A percentile compares a stretch with the other conserved stretches of the same genome.
Evolutionary conservation across 2,329 filamentous ascomycete genomes (phyloP).

Genomic region (Colletotrichum eremochloae): DNA sequence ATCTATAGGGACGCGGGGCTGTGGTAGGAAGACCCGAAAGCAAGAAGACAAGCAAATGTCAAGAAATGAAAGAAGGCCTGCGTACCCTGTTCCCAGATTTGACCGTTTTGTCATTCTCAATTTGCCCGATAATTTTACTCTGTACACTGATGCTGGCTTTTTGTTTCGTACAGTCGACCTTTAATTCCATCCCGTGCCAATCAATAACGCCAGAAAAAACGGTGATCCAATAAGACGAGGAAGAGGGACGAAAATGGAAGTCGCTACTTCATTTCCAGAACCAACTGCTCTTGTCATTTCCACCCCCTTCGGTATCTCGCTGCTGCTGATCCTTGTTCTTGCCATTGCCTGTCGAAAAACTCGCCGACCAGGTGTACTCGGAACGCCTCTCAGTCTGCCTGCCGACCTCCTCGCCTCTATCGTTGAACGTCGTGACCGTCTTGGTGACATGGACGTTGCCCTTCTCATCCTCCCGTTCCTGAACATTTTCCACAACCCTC

Average conservation of each 20-base stretch:
- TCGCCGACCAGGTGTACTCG: conserved; percentile 39
- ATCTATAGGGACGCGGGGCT: neutral
- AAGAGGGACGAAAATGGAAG: neutral
- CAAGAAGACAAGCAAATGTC: neutral
- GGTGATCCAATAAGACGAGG: neutral
- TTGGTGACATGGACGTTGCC: conserved; percentile 39
- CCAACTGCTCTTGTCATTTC: conserved; percentile 36
- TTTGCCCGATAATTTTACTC: conserved; percentile 9
- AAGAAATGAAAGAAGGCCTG: neutral
- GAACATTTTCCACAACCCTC: conserved; percentile 36
- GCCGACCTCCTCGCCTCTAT: conserved; percentile 40
- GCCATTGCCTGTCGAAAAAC: conserved; percentile 20
- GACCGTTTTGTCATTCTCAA: neutral
- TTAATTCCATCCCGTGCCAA: conserved; percentile 8
- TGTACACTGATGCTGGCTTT: neutral
- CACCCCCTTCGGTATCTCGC: conserved; percentile 9
- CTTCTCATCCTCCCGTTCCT: conserved; percentile 39
- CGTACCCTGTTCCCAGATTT: conserved; percentile 12
- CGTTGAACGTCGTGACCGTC: conserved; percentile 41
- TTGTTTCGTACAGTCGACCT: conserved; percentile 12
- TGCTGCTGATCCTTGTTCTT: conserved; percentile 20
- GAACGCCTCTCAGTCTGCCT: conserved; percentile 38
- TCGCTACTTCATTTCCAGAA: conserved; percentile 39
- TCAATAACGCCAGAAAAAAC: neutral
- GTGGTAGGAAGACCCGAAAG: neutral